Evolutionary conservation across 495 filamentous ascomycete species (phyloP), one percentile per base, ranked within the genome.

Genomic region (Mycothermus thermophilus): DNA sequence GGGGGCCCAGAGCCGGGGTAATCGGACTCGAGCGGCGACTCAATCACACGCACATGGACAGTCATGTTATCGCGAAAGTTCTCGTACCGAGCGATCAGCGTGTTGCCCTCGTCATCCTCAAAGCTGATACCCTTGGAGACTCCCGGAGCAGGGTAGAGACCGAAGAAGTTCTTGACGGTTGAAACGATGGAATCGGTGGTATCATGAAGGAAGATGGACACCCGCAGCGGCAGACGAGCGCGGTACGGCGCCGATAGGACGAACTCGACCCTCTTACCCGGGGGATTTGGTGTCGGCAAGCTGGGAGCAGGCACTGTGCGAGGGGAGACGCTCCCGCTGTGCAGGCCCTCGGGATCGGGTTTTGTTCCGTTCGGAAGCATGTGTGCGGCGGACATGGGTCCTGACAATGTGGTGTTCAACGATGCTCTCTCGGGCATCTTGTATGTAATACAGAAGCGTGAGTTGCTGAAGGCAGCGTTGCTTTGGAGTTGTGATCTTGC

Each of bases 131-230:
- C 80, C 52, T 73, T 72, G 42, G 75, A 69, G 43, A 74, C 70
- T 40, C 58, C 40, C 31, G 59, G 50, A 40, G 72, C 69, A 39
- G 83, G 75, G 47, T 92, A 90, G 45, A 96, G 72, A 25, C 86
- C 90, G 54, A 90, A 94, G 64, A 95, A 94, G 62, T 93, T 94
- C 64, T 92, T 95, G 36, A 95, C 86, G 4, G 90, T 95, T 3
- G 83, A 82, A 35, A 93, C 79, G 56, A 97, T 96, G 16, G 84
- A 93, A 41, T 94, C 86, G 4, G 90, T 97, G 29, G 80, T 80
- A 63, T 97, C 90, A 60, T 93, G 84, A 14, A 82, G 81, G 44
- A 72, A 86, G 30, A 97, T 95, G 32, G 83, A 77, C 21, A 97
- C 85, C 47, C 84, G 74, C 71, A 96, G 79, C 9, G 90, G 88